Evolutionary conservation across 139 green algal species (phyloP).

Genomic region (Chlamydomonas sp.): DNA sequence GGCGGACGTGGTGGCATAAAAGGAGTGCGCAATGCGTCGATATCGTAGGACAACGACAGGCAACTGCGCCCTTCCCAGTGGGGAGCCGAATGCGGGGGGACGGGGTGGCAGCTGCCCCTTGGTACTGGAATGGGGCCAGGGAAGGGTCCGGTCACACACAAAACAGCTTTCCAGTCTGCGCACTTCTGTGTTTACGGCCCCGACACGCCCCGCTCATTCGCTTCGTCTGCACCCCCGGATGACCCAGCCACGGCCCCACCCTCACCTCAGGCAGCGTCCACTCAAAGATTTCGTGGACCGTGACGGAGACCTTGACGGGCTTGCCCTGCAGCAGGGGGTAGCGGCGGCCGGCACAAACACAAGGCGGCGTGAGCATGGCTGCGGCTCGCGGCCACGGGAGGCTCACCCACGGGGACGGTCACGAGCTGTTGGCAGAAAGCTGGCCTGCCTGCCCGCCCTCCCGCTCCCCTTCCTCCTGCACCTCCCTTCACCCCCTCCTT

Average conservation of each 20-base stretch:
- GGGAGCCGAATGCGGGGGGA: neutral
- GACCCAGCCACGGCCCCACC: neutral
- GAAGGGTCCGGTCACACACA: no score
- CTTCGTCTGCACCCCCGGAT: no score
- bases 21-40: neutral
- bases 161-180: neutral
- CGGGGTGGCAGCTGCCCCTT: no score
- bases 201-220: no score
- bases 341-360: no score
- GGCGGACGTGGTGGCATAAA: no score
- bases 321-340: slow-evolving; percentile 7
- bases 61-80: neutral
- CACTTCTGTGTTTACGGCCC: no score
- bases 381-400: no score
- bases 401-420: no score
- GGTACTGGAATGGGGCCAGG: neutral
- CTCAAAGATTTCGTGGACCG: slow-evolving; percentile 58
- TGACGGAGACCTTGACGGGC: slow-evolving; percentile 31
- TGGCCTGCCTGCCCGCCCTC: no score
- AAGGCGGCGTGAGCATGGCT: neutral
- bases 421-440: no score
- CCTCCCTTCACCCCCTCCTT: neutral
- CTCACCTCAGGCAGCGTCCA: slow-evolving; percentile 62
- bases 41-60: neutral
- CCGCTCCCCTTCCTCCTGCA: neutral